Evolutionary conservation across 108 stramenopile species (phyloP), one percentile per base, ranked within the genome.

Genomic region (Bacterosira constricta): DNA sequence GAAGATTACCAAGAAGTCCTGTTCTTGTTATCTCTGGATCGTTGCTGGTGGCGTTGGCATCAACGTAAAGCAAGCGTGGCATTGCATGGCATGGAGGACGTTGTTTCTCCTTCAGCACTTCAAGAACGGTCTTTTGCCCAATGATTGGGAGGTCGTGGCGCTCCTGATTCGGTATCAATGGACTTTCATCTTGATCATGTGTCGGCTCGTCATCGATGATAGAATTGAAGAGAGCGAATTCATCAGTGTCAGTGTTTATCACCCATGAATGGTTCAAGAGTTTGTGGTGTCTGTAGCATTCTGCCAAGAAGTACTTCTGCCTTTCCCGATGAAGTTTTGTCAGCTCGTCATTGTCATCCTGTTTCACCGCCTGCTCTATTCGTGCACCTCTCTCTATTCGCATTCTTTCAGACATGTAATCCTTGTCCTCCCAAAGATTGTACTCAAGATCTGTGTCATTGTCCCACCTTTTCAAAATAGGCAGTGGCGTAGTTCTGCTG

Each of bases 381-480:
- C 6, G 9, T 13, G 47, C 17, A 18, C n/a, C n/a, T n/a, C 9
- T 49, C 15, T 17, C 47, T 13, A 13, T 13, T 49, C 6, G 20
- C 6, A 49, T 17, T 18, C 47, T 18, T 18, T 6, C 20, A 17
- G 47, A 18, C 6, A 49, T 18, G 20, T 77, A 54, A 10, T 54
- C 54, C 17, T 67, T 63, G 1, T 62, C 77, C 7, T 30, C 65
- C 85, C 85, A 86, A 0, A 53, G 10, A 6, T 58, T 72, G n/a
- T n/a, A n/a, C n/a, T n/a, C n/a, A 55, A 88, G 79, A 49, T 82
- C 53, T 23, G 18, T 41, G 27, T 72, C 75, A 4, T 34, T 17
- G 15, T 56, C 51, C 83, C 83, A 87, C 26, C 69, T 32, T 1
- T 75, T 56, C 23, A 83, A 61, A 25, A 85, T 58, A 31, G 39